Percentiles rank a stretch among this genome's conserved stretches.
These are phyloP conservation scores for Dendrobium catenatum DNA, from an alignment of 106 monocot species.

Conservation along the genomic window DNA sequence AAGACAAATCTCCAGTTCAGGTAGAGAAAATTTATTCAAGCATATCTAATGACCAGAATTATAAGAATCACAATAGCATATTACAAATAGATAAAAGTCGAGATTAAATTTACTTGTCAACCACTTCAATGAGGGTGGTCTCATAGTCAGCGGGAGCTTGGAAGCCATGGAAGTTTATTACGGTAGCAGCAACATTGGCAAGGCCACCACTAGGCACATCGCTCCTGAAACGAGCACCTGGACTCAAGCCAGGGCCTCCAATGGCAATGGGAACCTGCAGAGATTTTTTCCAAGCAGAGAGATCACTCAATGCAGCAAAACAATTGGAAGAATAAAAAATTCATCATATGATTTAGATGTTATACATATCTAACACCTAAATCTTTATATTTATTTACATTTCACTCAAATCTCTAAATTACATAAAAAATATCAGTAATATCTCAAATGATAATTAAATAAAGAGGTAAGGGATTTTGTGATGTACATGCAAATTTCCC, in stretches of 20 bases:
- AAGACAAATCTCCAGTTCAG: not conserved
- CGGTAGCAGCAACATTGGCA: slow-evolving; percentile 92
- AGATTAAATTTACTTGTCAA: slow-evolving; percentile 33
- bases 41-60: not conserved
- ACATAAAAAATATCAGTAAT: too few species aligned
- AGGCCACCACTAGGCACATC: slow-evolving; percentile 69
- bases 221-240: slow-evolving; percentile 61
- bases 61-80: not conserved
- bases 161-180: slow-evolving; percentile 93
- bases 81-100: not conserved
- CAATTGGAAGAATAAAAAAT: not conserved
- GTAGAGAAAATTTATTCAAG: not conserved
- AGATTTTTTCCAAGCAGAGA: not conserved
- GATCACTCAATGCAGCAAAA: not conserved
- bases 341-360: not conserved
- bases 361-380: too few species aligned
- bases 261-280: slow-evolving; percentile 94
- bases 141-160: slow-evolving; percentile 83
- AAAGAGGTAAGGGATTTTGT: too few species aligned
- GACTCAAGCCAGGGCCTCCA: slow-evolving; percentile 72
- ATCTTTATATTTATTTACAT: too few species aligned
- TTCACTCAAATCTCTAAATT: too few species aligned
- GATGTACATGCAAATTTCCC: too few species aligned
- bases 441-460: too few species aligned
- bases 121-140: slow-evolving; percentile 87